Conservation (phyloP, 2,329 filamentous ascomycete species). For the Lachnellula hyalina region DNA sequence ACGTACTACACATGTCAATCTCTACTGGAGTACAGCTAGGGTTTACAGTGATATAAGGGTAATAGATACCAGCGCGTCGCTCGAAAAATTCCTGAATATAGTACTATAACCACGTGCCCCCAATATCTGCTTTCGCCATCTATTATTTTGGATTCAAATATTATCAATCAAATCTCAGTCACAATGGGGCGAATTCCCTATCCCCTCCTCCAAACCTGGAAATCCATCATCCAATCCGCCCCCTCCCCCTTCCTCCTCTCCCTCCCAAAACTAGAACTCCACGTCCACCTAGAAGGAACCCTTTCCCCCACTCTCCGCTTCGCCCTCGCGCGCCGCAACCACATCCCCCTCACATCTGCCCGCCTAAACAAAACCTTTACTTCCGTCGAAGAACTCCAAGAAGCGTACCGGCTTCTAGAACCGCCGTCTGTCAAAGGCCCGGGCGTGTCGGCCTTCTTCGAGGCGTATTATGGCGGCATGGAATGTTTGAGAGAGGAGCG, state of each 20-base stretch:
- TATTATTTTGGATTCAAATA: no score
- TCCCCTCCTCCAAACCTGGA: neutral
- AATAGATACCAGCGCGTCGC: no score
- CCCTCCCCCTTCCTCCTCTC: slow-evolving; percentile 44
- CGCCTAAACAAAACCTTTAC: slow-evolving; percentile 58
- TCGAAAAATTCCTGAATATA: no score
- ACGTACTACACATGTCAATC: no score
- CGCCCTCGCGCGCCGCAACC: slow-evolving; percentile 59
- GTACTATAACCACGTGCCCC: no score
- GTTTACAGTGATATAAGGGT: no score
- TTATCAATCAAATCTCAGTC: no score
- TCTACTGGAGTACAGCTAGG: no score
- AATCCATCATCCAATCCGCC: neutral
- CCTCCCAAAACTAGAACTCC: slow-evolving; percentile 73
- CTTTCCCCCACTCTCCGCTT: slow-evolving; percentile 65
- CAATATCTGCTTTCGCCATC: no score
- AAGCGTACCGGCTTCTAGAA: slow-evolving; percentile 57
- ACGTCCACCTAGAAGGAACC: slow-evolving; percentile 71
- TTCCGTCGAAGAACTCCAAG: neutral
- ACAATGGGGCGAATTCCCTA: neutral
- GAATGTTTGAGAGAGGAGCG: slow-evolving; percentile 53
- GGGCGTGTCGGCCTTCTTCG: slow-evolving; percentile 46
- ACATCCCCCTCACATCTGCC: slow-evolving; percentile 45
- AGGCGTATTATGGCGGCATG: slow-evolving; percentile 72
- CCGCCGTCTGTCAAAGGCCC: slow-evolving; percentile 4